These are phyloP conservation scores for Kwoniella newhampshirensis DNA, from an alignment of 768 basidiomycete genomes.

Conservation along the genomic window DNA sequence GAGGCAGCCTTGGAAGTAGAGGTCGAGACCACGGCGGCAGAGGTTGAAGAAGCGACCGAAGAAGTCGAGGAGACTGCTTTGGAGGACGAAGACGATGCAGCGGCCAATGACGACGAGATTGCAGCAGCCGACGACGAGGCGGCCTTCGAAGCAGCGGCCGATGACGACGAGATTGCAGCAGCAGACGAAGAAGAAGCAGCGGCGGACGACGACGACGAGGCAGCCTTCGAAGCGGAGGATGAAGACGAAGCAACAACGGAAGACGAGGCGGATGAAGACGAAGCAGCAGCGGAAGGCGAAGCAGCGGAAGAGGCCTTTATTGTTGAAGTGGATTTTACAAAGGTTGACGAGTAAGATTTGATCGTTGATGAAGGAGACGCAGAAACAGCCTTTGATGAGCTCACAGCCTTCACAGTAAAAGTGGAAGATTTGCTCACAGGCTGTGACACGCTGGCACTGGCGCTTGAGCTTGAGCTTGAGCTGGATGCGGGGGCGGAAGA, in stretches of 20 bases:
- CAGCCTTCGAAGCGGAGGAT: conserved; percentile 8
- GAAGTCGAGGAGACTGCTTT: conserved; percentile 7
- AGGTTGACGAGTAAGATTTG: neutral
- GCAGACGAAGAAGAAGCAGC: conserved; percentile 8
- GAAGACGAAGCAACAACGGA: conserved; percentile 5
- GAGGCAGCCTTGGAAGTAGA: conserved; percentile 7
- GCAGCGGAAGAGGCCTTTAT: conserved; percentile 2
- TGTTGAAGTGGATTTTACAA: conserved; percentile 1
- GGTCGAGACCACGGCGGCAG: conserved; percentile 5
- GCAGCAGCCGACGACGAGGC: conserved; percentile 13
- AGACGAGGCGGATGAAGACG: conserved; percentile 1
- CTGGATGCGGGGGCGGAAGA: conserved; percentile 10
- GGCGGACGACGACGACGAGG: conserved; percentile 3
- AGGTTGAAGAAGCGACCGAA: conserved; percentile 7
- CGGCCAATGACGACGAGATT: neutral
- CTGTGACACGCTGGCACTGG: too few relatives aligned
- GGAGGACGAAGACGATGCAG: conserved; percentile 11
- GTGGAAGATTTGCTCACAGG: conserved; percentile 16
- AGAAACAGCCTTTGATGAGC: conserved; percentile 15
- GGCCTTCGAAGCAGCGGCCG: conserved; percentile 8
- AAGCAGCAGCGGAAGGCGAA: conserved; percentile 5
- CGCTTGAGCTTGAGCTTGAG: conserved; percentile 16
- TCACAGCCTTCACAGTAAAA: conserved; percentile 3
- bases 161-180: conserved; percentile 7
- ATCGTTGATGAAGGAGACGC: conserved; percentile 3